Conservation (phyloP, 2,329 filamentous ascomycete genomes). For the Fusarium sp. region DNA sequence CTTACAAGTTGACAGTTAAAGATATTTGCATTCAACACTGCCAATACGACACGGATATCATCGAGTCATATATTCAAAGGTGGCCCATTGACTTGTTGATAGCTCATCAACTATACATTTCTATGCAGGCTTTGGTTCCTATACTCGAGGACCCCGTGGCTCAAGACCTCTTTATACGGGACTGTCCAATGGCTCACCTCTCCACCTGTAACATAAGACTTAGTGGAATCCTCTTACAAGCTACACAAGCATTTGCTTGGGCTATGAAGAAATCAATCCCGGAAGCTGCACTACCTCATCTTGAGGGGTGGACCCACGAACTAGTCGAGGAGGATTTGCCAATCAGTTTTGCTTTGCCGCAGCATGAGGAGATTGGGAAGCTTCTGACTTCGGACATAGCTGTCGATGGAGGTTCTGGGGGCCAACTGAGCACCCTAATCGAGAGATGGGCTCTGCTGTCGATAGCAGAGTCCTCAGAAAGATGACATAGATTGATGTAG, state of each 20-base stretch:
- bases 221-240: background rate
- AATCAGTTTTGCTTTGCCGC: slow-evolving; percentile 3
- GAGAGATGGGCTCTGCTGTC: slow-evolving; percentile 8
- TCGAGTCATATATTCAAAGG: slow-evolving; percentile 1
- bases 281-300: slow-evolving; percentile 1
- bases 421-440: background rate
- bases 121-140: slow-evolving; percentile 4
- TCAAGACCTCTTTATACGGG: background rate
- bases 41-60: background rate
- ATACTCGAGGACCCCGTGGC: background rate
- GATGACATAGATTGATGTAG: background rate
- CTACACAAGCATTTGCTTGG: slow-evolving; percentile 5
- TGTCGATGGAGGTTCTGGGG: background rate
- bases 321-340: background rate
- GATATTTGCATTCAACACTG: slow-evolving; percentile 3
- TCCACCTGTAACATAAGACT: background rate
- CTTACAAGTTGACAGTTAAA: background rate
- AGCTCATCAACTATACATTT: slow-evolving; percentile 2
- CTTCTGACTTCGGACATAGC: background rate
- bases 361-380: background rate
- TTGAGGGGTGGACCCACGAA: slow-evolving; percentile 6
- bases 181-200: background rate
- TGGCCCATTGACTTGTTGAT: slow-evolving; percentile 1
- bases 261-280: background rate
- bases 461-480: background rate